Evolutionary conservation across 2,329 filamentous ascomycete species (phyloP).

Genomic region (Botrytis cinerea): DNA sequence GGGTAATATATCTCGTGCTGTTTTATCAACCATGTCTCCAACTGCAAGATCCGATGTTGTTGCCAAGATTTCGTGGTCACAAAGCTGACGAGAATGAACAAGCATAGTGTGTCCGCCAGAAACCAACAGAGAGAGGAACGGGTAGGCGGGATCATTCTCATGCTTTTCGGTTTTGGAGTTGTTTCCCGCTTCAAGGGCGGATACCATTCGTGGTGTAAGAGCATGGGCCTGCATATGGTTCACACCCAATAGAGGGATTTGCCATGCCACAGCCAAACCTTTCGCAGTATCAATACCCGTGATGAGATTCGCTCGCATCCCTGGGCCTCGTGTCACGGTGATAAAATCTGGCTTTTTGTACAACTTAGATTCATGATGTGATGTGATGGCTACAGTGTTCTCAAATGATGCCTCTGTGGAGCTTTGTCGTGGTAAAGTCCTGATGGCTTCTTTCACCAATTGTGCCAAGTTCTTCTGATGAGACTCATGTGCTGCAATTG

Average conservation of each 20-base stretch:
- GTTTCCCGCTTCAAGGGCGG: slow-evolving; percentile 51
- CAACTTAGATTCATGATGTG: slow-evolving; percentile 30
- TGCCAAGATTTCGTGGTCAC: slow-evolving; percentile 72
- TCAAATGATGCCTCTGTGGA: slow-evolving; percentile 28
- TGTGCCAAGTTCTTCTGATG: slow-evolving; percentile 71
- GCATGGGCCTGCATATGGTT: slow-evolving; percentile 99
- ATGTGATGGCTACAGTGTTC: slow-evolving; percentile 26
- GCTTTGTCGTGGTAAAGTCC: slow-evolving; percentile 46
- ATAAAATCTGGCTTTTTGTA: slow-evolving; percentile 73
- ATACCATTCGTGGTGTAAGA: slow-evolving; percentile 77
- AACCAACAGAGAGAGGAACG: slow-evolving; percentile 84
- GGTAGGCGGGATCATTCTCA: slow-evolving; percentile 59
- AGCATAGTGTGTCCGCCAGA: slow-evolving; percentile 93
- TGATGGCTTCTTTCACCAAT: slow-evolving; percentile 66
- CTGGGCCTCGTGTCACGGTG: slow-evolving; percentile 86
- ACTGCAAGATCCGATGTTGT: slow-evolving; percentile 79
- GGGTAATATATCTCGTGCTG: slow-evolving; percentile 75
- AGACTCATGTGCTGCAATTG: slow-evolving; percentile 70
- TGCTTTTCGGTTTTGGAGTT: not conserved
- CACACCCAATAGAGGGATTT: slow-evolving; percentile 78
- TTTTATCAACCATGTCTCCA: slow-evolving; percentile 87
- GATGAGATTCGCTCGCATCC: slow-evolving; percentile 77
- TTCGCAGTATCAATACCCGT: slow-evolving; percentile 84
- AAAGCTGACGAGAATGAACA: slow-evolving; percentile 69
- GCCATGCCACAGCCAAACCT: slow-evolving; percentile 81